Percentiles rank a stretch among this genome's conserved stretches.
Conservation (phyloP, 129 eudicot genomes). For the sunflower (Helianthus annuus) region HanXRQr2.0-SUNRISE NC_035436.2:113572791-113573290, state of each 20-base stretch:
- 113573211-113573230: conserved; percentile 10
- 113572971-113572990: conserved; percentile 68
- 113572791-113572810: background rate
- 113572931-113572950: conserved; percentile 43
- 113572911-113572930: background rate
- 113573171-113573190: background rate
- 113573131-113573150: background rate
- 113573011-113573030: conserved; percentile 77
- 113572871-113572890: too few species aligned
- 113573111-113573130: background rate
- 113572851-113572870: too few species aligned
- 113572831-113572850: background rate
- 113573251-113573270: background rate
- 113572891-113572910: too few species aligned
- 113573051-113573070: conserved; percentile 5
- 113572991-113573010: conserved; percentile 69
- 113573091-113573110: background rate
- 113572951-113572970: conserved; percentile 82
- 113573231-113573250: background rate
- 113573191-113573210: background rate
- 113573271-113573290: conserved; percentile 16
- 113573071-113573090: background rate
- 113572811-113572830: background rate
- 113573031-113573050: conserved; percentile 50
- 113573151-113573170: background rate